These are phyloP conservation scores for Ilex aquifolium DNA, from an alignment of 257 asterid species.

Conservation along the genomic window DNA sequence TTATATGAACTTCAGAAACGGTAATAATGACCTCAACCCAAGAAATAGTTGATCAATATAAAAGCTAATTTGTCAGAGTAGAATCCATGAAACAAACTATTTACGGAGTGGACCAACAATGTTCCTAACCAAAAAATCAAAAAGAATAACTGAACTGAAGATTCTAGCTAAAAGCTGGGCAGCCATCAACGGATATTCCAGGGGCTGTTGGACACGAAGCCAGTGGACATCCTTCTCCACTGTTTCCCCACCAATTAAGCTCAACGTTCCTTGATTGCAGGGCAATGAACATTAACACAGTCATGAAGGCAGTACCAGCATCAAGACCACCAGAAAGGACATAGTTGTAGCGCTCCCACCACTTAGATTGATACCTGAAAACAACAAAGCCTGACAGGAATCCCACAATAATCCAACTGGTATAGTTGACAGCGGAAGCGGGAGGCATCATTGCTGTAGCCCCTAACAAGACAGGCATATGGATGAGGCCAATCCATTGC, in stretches of 20 bases:
- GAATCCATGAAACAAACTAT: too few relatives aligned
- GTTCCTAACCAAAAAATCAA: too few relatives aligned
- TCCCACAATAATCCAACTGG: constrained; percentile 38
- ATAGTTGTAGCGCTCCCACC: constrained; percentile 55
- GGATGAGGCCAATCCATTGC: constrained; percentile 36
- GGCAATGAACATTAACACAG: constrained; percentile 27
- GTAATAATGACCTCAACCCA: too few relatives aligned
- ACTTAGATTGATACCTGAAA: constrained; percentile 26
- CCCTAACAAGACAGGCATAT: constrained; percentile 43
- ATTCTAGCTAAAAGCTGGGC: constrained; percentile 26
- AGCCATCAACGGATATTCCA: constrained; percentile 36
- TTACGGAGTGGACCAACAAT: too few relatives aligned
- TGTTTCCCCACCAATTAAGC: constrained; percentile 55
- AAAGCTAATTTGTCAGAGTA: too few relatives aligned
- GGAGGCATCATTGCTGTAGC: constrained; percentile 54
- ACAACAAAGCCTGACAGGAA: constrained; percentile 38
- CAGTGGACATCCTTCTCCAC: constrained; percentile 43
- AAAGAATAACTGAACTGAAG: too few relatives aligned
- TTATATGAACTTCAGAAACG: too few relatives aligned
- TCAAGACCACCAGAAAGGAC: constrained; percentile 55
- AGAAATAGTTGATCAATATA: too few relatives aligned
- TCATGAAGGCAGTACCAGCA: constrained; percentile 50
- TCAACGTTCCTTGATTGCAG: constrained; percentile 16
- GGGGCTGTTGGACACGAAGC: constrained; percentile 52
- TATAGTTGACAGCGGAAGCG: constrained; percentile 47